Conservation (phyloP, 2,329 filamentous ascomycete genomes). For the Trichophyton schoenleinii region DNA sequence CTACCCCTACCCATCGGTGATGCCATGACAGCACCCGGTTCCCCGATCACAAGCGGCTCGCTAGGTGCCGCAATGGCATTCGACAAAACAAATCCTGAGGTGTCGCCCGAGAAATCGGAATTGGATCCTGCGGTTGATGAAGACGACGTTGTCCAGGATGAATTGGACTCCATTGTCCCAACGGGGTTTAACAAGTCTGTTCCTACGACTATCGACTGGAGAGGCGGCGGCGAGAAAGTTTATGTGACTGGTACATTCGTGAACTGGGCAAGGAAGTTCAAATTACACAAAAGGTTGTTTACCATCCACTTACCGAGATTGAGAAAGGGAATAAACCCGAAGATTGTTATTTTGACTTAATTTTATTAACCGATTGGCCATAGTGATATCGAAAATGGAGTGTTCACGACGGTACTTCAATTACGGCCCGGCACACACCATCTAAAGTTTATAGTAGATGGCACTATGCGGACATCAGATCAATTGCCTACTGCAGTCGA, state of each 20-base stretch:
- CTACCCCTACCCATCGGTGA: conserved; percentile 89
- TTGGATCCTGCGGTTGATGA: conserved; percentile 51
- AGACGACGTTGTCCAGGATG: conserved; percentile 63
- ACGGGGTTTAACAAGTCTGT: conserved; percentile 61
- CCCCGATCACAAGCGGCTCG: conserved; percentile 58
- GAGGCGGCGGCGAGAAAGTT: conserved; percentile 67
- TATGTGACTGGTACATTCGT: conserved; percentile 97
- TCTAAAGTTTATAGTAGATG: conserved; percentile 89
- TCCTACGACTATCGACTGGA: conserved; percentile 77
- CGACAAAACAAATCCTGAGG: conserved; percentile 23
- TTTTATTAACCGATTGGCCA: background rate
- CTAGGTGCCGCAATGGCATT: conserved; percentile 38
- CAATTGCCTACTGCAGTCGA: conserved; percentile 89
- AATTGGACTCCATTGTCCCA: conserved; percentile 51
- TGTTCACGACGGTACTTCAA: conserved; percentile 64
- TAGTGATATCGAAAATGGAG: conserved; percentile 37
- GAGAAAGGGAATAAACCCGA: background rate
- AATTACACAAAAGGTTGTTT: conserved; percentile 57
- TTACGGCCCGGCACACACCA: conserved; percentile 91
- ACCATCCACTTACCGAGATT: background rate
- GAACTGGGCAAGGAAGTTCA: conserved; percentile 91
- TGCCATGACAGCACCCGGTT: conserved; percentile 77
- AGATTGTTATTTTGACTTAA: background rate
- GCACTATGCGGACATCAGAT: conserved; percentile 79
- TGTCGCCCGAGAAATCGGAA: conserved; percentile 45